Evolutionary conservation across 768 basidiomycete genomes (phyloP), one percentile per base, ranked within the genome.

Genomic region (Neoboletus magnificus): DNA sequence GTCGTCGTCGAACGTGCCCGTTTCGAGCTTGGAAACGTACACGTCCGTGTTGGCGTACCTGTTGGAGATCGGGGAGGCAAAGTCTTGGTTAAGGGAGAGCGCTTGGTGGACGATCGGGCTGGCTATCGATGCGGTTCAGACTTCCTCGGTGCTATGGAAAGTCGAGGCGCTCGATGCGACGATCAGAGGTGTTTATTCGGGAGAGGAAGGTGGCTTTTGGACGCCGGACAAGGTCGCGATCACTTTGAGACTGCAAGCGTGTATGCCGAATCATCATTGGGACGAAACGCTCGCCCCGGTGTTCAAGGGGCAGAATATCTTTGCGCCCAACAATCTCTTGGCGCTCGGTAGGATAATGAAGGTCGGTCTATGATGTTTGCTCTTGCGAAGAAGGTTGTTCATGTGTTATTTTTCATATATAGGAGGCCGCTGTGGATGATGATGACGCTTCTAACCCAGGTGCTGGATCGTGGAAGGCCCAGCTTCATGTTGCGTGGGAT

Each of bases 401-500:
- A 64, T 48, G 40, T 46, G 16, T 35, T 6, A 15, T n/a, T 42
- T 8, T 2, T 50, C 40, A 22, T 22, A 16, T 55, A 4, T 54
- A 89, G 87, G 87, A 87, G 68, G 78, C 80, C 16, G 75, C 77
- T 9, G 65, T 74, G 6, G 82, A 84, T 36, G 84, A 84, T 5
- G 82, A 84, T 16, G 80, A 79, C 18, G 67, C 71, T 2, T 66
- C 77, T 12, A 84, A 84, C 55, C 71, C 79, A 2, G 76, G 77
- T 12, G 72, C 78, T 35, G 82, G 82, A 35, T 71, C 81, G 15
- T 93, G 94, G 93, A 95, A 90, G 68, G 86, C 94, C 53, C 87
- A 93, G 66, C 77, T 95, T 41, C 96, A 97, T 68, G 94, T 91
- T 68, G 90, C 87, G 23, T 99, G 96, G 96, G 83, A 85, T 57